These are phyloP conservation scores for Fraxinus nigra DNA, from an alignment of 305 asterid genomes.

Conservation along the genomic window DNA sequence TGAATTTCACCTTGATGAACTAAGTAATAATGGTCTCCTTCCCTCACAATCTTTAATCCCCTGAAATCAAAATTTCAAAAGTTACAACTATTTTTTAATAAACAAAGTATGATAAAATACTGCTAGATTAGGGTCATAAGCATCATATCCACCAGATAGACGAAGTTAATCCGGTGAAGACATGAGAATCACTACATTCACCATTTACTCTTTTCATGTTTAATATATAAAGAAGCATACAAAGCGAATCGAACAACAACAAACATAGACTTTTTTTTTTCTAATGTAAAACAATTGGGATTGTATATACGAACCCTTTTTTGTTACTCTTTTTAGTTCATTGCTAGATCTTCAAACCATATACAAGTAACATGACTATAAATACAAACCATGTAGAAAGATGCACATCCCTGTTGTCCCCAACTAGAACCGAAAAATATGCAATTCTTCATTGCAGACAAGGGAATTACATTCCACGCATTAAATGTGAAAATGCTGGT, in stretches of 20 bases:
- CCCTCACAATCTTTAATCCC: constrained; percentile 82
- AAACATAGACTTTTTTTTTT: no score
- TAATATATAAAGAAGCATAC: neutral
- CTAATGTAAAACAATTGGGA: neutral
- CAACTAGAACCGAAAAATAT: neutral
- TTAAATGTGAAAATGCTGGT: neutral
- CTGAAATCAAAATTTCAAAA: constrained; percentile 26
- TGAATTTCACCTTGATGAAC: constrained; percentile 76
- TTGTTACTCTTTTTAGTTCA: neutral
- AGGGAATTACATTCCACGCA: neutral
- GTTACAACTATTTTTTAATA: neutral
- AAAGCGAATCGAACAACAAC: neutral
- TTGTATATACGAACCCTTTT: neutral
- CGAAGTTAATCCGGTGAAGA: neutral
- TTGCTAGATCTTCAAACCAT: neutral
- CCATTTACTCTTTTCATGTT: neutral
- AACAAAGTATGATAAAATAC: neutral
- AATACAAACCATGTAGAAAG: neutral
- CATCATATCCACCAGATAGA: neutral
- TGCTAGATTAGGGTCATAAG: neutral
- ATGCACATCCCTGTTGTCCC: neutral
- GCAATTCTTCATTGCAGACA: neutral
- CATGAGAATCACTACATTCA: neutral
- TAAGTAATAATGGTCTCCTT: constrained; percentile 69
- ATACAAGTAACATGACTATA: no score